Percentiles rank a stretch among this genome's conserved stretches.
Conservation (phyloP, 768 basidiomycete species). For the Lenzites betulinus region DNA sequence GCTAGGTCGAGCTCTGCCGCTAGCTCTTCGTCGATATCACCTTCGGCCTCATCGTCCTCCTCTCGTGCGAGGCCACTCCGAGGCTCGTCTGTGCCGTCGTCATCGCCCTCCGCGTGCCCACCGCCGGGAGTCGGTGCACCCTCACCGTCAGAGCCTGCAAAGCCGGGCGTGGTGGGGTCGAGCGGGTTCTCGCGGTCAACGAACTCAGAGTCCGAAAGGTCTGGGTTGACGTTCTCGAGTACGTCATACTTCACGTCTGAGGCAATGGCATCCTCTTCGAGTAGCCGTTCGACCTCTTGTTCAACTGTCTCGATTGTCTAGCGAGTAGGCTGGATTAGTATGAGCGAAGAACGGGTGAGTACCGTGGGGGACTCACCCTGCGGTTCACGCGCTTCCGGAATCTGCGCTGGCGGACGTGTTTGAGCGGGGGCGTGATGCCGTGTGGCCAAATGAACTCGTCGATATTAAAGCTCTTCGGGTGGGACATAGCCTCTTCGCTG, state of each 20-base stretch:
- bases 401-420: constrained; percentile 86
- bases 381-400: constrained; percentile 90
- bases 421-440: constrained; percentile 91
- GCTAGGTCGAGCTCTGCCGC: constrained; percentile 87
- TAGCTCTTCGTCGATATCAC: constrained; percentile 85
- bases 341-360: background rate
- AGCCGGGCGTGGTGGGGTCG: constrained; percentile 72
- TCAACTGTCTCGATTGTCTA: constrained; percentile 95
- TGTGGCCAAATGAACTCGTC: constrained; percentile 98
- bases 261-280: constrained; percentile 79
- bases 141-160: constrained; percentile 62
- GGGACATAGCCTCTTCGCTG: constrained; percentile 63
- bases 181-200: constrained; percentile 64
- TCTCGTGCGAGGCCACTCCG: constrained; percentile 55
- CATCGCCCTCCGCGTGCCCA: constrained; percentile 55
- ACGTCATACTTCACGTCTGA: constrained; percentile 79
- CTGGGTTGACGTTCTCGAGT: constrained; percentile 88
- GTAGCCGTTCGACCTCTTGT: constrained; percentile 84
- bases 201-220: constrained; percentile 87
- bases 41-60: constrained; percentile 62
- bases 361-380: constrained; percentile 52
- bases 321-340: background rate
- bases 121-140: constrained; percentile 64
- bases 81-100: constrained; percentile 46
- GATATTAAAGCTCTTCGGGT: constrained; percentile 75